phyloP scores from a whole-genome alignment of 768 basidiomycete genomes.

The Boletus fagicola region DNA sequence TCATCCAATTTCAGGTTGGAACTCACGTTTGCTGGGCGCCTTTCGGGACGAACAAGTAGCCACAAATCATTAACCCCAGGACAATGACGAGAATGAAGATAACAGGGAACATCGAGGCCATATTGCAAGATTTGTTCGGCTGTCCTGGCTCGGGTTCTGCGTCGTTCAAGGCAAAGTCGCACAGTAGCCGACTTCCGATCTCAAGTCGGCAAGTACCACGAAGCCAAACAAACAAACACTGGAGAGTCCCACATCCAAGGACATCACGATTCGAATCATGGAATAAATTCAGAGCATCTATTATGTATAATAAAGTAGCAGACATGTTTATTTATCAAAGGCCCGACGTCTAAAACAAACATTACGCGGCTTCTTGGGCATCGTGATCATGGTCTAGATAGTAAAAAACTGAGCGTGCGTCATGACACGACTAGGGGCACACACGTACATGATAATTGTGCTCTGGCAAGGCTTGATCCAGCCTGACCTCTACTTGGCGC shows the following conservation, averaged over 20 bases:
- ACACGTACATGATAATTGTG: conserved; percentile 86
- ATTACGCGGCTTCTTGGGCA: conserved; percentile 69
- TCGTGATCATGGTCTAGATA: conserved; percentile 86
- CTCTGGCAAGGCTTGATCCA: conserved; percentile 62
- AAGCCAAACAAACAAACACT: not conserved
- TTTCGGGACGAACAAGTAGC: conserved; percentile 75
- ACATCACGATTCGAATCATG: not conserved
- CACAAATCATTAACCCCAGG: conserved; percentile 58
- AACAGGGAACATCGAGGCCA: conserved; percentile 72
- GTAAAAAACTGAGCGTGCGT: conserved; percentile 4
- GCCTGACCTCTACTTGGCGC: conserved; percentile 68
- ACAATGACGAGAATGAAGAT: conserved; percentile 65
- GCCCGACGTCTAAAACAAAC: conserved; percentile 68
- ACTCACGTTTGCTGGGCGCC: conserved; percentile 89
- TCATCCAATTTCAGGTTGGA: not conserved
- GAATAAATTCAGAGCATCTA: conserved; percentile 3
- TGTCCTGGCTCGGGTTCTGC: not conserved
- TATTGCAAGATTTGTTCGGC: conserved; percentile 29
- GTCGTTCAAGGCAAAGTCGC: not conserved
- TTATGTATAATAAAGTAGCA: conserved; percentile 1
- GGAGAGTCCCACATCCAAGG: not conserved
- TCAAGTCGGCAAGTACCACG: conserved; percentile 2
- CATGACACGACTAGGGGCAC: not conserved
- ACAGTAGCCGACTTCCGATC: not conserved
- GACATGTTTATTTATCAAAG: conserved; percentile 39